Evolutionary conservation across 768 basidiomycete species (phyloP).

Genomic region (Boletus tomentosulus): DNA sequence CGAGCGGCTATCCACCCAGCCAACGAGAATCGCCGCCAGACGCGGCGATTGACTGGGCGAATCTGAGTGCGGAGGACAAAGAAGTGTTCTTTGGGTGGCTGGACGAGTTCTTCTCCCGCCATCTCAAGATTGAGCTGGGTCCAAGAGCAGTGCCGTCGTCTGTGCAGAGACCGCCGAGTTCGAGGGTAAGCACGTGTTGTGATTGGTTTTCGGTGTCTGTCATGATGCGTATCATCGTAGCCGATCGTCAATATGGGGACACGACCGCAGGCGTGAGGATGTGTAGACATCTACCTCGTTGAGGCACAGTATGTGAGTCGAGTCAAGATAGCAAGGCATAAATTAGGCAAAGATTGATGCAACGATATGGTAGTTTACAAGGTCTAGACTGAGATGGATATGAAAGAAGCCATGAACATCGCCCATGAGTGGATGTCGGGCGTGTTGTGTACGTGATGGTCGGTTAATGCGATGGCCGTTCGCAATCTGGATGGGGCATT

Average conservation of each 20-base stretch:
- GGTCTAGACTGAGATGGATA: conserved; percentile 10
- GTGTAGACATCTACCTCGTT: conserved; percentile 1
- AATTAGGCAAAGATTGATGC: conserved; percentile 13
- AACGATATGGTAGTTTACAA: conserved; percentile 1
- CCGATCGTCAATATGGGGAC: conserved; percentile 20
- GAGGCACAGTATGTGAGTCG: conserved; percentile 13
- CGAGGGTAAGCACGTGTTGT: conserved; percentile 17
- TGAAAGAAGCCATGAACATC: too few relatives aligned
- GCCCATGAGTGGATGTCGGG: not conserved
- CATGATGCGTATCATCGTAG: conserved; percentile 7
- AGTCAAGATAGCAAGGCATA: conserved; percentile 9
- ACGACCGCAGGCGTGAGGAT: conserved; percentile 14
- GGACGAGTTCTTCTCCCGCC: conserved; percentile 71
- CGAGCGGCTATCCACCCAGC: conserved; percentile 23
- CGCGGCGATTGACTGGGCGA: conserved; percentile 58
- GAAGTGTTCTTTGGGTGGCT: conserved; percentile 72
- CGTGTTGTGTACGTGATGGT: not conserved
- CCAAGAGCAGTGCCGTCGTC: not conserved
- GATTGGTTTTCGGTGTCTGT: not conserved
- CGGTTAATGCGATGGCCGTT: conserved; percentile 14
- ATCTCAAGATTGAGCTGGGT: conserved; percentile 28
- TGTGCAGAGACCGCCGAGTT: not conserved
- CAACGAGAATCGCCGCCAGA: conserved; percentile 5
- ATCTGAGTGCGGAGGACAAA: conserved; percentile 65
- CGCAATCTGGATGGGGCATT: conserved; percentile 32